Conservation (phyloP, 2,329 filamentous ascomycete species). For the Achaetomium macrosporum region DNA sequence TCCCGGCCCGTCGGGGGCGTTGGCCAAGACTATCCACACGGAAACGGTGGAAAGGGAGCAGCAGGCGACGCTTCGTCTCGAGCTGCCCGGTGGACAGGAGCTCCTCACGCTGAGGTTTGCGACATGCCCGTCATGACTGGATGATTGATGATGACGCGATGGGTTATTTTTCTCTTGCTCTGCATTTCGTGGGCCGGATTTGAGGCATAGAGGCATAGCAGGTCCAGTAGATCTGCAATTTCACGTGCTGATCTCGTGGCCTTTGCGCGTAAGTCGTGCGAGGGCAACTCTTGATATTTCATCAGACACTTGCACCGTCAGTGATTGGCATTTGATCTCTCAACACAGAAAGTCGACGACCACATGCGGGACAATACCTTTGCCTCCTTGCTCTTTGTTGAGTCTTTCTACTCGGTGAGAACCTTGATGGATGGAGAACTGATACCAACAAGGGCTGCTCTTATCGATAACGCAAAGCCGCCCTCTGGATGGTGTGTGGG, state of each 20-base stretch:
- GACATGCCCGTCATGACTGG: constrained; percentile 13
- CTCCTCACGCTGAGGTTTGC: constrained; percentile 10
- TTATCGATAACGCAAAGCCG: constrained; percentile 15
- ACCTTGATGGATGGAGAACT: constrained; percentile 13
- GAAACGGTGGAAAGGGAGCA: constrained; percentile 2
- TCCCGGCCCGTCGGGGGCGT: too few relatives aligned
- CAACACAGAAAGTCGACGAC: not conserved
- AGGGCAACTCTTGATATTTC: too few relatives aligned
- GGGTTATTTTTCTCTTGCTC: not conserved
- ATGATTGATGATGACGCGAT: constrained; percentile 7
- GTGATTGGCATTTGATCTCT: too few relatives aligned
- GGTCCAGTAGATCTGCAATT: not conserved
- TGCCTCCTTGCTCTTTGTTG: not conserved
- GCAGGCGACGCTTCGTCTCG: constrained; percentile 8
- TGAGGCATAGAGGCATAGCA: not conserved
- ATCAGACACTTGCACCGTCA: too few relatives aligned
- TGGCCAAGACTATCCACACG: not conserved
- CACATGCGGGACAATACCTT: too few relatives aligned
- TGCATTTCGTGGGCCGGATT: not conserved
- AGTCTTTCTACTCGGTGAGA: not conserved
- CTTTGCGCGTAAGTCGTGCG: too few relatives aligned
- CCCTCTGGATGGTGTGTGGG: not conserved
- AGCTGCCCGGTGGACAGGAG: constrained; percentile 10
- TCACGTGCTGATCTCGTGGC: not conserved
- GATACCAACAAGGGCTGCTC: not conserved